phyloP scores from a whole-genome alignment of 78 protist genomes.

The Salpingoeca rosetta region DNA sequence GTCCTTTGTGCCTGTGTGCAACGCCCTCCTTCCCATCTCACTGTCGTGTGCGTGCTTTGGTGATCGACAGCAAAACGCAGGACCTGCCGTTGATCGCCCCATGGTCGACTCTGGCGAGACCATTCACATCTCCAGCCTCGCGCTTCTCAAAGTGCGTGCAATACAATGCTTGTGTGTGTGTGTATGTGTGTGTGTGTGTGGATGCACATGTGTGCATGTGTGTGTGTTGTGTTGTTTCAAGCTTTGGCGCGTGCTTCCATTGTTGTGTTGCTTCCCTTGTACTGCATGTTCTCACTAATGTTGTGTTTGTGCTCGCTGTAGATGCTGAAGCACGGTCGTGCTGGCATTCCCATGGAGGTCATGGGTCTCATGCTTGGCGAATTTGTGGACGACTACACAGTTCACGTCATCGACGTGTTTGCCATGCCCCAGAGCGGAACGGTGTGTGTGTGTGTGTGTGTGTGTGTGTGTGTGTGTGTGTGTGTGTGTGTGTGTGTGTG shows the following conservation, averaged over 20 bases:
- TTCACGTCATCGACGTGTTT: conserved; percentile 94
- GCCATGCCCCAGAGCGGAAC: conserved; percentile 97
- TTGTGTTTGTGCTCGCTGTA: not conserved
- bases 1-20: no score
- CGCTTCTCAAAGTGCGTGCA: conserved; percentile 89
- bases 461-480: no score
- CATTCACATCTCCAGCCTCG: conserved; percentile 90
- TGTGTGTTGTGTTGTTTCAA: no score
- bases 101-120: conserved; percentile 91
- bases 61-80: no score
- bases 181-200: no score
- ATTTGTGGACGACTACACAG: conserved; percentile 99
- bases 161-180: no score
- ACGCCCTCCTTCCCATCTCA: no score
- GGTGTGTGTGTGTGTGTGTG: not conserved
- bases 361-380: conserved; percentile 99
- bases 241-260: not conserved
- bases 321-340: conserved; percentile 80
- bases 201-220: no score
- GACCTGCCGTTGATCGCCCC: no score
- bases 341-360: conserved; percentile 95
- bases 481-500: no score
- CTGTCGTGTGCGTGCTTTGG: no score
- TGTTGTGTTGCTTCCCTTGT: not conserved
- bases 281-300: not conserved